Conservation (phyloP, 176 grass and related monocot genomes). For the Avena atlantica region DNA sequence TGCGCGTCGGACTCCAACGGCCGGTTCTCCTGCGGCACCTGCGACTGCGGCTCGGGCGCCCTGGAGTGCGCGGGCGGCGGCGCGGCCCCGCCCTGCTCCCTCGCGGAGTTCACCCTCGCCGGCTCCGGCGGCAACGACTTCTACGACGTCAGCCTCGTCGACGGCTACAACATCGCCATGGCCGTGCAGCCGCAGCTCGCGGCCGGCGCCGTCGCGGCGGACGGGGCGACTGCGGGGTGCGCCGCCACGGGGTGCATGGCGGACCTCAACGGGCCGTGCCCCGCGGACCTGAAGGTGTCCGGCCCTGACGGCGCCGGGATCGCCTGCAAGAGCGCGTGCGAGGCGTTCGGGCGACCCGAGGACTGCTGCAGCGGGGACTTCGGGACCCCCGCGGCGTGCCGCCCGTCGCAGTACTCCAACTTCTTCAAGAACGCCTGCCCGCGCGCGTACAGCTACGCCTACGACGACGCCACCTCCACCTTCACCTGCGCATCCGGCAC, state of each 20-base stretch:
- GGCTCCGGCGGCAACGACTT: conserved; percentile 67
- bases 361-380: conserved; percentile 78
- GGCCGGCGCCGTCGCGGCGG: neutral
- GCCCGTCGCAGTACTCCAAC: conserved; percentile 56
- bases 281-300: conserved; percentile 55
- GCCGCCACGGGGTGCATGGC: conserved; percentile 68
- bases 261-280: conserved; percentile 74
- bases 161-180: conserved; percentile 79
- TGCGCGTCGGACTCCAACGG: conserved; percentile 37
- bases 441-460: conserved; percentile 69
- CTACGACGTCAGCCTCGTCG: conserved; percentile 92
- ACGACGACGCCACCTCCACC: conserved; percentile 69
- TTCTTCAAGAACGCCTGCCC: conserved; percentile 83
- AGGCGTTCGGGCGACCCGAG: conserved; percentile 56
- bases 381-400: conserved; percentile 52
- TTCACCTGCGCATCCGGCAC: conserved; percentile 68
- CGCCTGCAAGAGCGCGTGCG: conserved; percentile 87
- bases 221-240: conserved; percentile 32
- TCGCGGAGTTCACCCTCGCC: conserved; percentile 66
- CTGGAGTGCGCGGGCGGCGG: conserved; percentile 56
- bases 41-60: conserved; percentile 56
- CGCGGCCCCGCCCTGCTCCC: conserved; percentile 45
- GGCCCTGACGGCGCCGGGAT: conserved; percentile 35
- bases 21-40: conserved; percentile 57
- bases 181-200: conserved; percentile 59